Percentiles rank a stretch among this genome's conserved stretches.
phyloP scores from a whole-genome alignment of 2,329 filamentous ascomycete genomes.

The Fusarium pilosicola region DNA sequence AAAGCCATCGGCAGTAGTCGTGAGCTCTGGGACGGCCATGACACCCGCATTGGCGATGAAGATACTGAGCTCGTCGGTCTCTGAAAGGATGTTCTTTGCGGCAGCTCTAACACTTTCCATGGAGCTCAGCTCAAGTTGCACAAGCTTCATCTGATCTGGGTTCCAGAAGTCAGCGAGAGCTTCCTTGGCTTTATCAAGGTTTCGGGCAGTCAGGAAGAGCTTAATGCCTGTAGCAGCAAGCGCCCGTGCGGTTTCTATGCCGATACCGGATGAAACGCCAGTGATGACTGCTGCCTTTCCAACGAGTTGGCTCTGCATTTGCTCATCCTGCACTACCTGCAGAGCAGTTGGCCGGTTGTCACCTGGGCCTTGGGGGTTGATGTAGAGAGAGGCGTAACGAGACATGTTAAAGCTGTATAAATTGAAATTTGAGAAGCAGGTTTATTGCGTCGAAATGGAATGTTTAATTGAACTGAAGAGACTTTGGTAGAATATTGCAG shows the following conservation, averaged over 20 bases:
- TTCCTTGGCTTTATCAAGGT: slow-evolving; percentile 29
- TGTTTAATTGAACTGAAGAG: not conserved
- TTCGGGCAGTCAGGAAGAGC: slow-evolving; percentile 36
- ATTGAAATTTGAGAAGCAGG: accelerated
- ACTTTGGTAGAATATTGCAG: too few relatives aligned
- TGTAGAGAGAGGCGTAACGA: slow-evolving; percentile 1
- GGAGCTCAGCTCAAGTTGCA: slow-evolving; percentile 38
- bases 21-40: slow-evolving; percentile 10
- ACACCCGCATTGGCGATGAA: slow-evolving; percentile 41
- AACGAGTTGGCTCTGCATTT: not conserved
- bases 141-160: slow-evolving; percentile 20
- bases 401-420: not conserved
- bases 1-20: slow-evolving; percentile 21
- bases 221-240: slow-evolving; percentile 51
- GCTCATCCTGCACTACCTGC: not conserved
- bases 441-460: accelerated
- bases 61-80: not conserved
- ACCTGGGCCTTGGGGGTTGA: not conserved
- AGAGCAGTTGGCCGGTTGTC: slow-evolving; percentile 5
- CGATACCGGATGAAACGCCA: slow-evolving; percentile 54
- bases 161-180: slow-evolving; percentile 22
- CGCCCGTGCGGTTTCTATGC: slow-evolving; percentile 56
- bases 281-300: slow-evolving; percentile 3
- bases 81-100: not conserved
- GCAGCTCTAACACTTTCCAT: slow-evolving; percentile 17